Evolutionary conservation across 768 basidiomycete species (phyloP).

Genomic region (Cyclocybe aegerita): DNA sequence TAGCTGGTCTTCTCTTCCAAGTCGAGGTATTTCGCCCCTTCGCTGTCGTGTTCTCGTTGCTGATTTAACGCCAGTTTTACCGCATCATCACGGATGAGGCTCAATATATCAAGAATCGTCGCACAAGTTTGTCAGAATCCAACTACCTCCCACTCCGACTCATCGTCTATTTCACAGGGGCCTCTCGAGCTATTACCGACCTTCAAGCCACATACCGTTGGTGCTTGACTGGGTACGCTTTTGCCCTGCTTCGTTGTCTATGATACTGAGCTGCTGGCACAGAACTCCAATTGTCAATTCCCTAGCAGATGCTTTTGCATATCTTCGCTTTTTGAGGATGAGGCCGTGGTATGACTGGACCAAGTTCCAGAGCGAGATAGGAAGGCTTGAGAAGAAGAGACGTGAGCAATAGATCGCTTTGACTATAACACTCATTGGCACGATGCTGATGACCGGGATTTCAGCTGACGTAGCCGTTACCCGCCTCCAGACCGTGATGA

Average conservation of each 20-base stretch:
- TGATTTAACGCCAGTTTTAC: slow-evolving; percentile 36
- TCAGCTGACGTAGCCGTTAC: slow-evolving; percentile 52
- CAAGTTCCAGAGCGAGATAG: slow-evolving; percentile 39
- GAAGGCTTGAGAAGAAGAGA: slow-evolving; percentile 44
- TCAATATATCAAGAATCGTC: slow-evolving; percentile 50
- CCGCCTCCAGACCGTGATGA: slow-evolving; percentile 59
- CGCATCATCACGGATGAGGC: slow-evolving; percentile 58
- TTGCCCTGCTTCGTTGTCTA: neutral
- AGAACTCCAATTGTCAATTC: slow-evolving; percentile 68
- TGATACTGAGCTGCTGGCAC: neutral
- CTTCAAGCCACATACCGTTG: slow-evolving; percentile 57
- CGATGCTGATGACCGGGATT: neutral
- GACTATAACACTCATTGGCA: neutral
- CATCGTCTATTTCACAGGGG: slow-evolving; percentile 29
- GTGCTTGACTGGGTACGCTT: slow-evolving; percentile 60
- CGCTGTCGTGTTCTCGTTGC: neutral
- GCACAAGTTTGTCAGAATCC: slow-evolving; percentile 37
- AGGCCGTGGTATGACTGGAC: slow-evolving; percentile 48
- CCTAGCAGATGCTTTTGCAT: slow-evolving; percentile 54
- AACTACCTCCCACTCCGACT: neutral
- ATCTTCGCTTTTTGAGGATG: slow-evolving; percentile 41
- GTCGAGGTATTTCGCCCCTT: slow-evolving; percentile 34
- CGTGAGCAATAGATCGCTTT: slow-evolving; percentile 34
- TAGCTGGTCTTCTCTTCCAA: slow-evolving; percentile 50
- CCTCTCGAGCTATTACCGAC: slow-evolving; percentile 53